A percentile compares a stretch with the other conserved stretches of the same genome.
These are phyloP conservation scores for Aquilaria agallochum DNA, from an alignment of 441 rosid species.

Conservation along the genomic window DNA sequence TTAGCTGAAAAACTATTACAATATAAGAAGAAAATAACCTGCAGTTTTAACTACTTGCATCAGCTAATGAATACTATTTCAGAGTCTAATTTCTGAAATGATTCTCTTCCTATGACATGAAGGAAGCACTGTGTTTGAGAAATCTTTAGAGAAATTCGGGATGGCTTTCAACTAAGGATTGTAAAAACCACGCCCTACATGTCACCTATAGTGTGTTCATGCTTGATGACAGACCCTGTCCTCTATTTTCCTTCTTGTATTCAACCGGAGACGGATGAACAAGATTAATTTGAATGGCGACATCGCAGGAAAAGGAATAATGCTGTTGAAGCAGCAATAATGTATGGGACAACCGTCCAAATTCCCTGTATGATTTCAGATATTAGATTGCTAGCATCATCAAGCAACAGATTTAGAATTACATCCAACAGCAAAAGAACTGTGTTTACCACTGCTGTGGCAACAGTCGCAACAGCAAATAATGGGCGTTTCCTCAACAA, in stretches of 20 bases:
- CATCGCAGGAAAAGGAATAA: constrained; percentile 45
- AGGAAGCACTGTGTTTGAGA: no score
- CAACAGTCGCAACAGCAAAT: constrained; percentile 75
- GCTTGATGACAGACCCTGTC: neutral
- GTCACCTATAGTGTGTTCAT: neutral
- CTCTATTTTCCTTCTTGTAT: neutral
- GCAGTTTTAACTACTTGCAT: no score
- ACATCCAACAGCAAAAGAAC: neutral
- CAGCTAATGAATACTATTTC: no score
- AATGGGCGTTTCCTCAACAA: constrained; percentile 69
- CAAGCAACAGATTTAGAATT: neutral
- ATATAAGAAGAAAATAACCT: no score
- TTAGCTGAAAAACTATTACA: no score
- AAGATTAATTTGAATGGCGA: constrained; percentile 28
- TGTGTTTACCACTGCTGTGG: constrained; percentile 65
- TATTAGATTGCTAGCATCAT: constrained; percentile 11
- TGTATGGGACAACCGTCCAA: constrained; percentile 80
- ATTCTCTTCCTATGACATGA: no score
- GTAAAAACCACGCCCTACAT: constrained; percentile 17
- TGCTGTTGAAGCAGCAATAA: constrained; percentile 66
- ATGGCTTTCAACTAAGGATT: constrained; percentile 22
- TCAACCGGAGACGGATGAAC: neutral
- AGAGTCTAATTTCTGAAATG: no score
- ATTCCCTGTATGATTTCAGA: constrained; percentile 44
- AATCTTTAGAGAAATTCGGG: neutral